Base-by-base conservation (phyloP, 2,329 filamentous ascomycete species). In the Plenodomus lindquistii region DNA sequence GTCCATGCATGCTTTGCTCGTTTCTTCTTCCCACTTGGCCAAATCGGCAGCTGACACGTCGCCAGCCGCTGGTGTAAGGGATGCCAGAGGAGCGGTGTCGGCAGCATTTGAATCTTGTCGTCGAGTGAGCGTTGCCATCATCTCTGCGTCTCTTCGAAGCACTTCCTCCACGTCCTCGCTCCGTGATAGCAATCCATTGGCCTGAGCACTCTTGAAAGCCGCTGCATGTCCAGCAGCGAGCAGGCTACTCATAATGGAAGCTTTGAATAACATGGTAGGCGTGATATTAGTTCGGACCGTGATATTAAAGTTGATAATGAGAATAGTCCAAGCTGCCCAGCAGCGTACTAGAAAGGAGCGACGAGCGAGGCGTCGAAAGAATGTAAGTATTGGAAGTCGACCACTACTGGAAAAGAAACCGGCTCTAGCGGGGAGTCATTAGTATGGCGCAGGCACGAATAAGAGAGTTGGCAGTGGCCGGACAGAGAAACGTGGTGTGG, bases 1-100 rank as follows among this genome's bases (percentile, higher is more conserved):
- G 18, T 73, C 62, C 37, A 73, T 74, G 70, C 89, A 94, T 18
- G 85, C 85, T 10, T 73, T 46, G 42, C 64, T 59, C n/a, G 73
- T 74, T 38, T 73, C 54, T 18, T 59, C 59, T 43, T 73, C 65
- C 72, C 72, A 75, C 50, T 67, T 59, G 1, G 59, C 56, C 11
- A 68, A 42, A 47, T 73, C 51, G 2, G 55, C 59, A 46, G 59
- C 57, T 16, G 68, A 59, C 42, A 67, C 66, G 44, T 71, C 68
- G n/a, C 69, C 70, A 44, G 66, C 67, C 18, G 61, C 61, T 15
- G 69, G 70, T 27, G 61, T 66, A 11, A 69, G 53, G 15, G 67
- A 67, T 37, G 63, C 54, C 22, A 66, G 48, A n/a, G 69, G 67
- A 20, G 65, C 63, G 15, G 59, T 51, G 27, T 60, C 59, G 40